phyloP scores from a whole-genome alignment of 139 green algal genomes.

The Chlorella vulgaris region DNA sequence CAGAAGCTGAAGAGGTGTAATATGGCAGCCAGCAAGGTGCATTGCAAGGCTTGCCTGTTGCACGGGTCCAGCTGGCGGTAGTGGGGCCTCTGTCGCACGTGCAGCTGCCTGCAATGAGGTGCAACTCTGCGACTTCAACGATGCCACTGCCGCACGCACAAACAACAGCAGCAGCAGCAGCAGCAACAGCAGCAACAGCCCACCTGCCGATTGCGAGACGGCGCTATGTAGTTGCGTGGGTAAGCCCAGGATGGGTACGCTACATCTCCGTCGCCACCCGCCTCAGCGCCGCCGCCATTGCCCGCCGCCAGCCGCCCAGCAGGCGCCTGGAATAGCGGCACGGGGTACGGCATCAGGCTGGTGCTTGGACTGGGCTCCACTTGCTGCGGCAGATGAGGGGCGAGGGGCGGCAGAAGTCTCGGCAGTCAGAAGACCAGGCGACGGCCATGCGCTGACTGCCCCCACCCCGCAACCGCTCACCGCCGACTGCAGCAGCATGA shows the following conservation, averaged over 20 bases:
- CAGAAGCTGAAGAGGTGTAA: background rate
- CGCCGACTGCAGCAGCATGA: conserved; percentile 1
- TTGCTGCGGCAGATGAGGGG: conserved; percentile 3
- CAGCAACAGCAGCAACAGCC: background rate
- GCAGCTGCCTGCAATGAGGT: conserved; percentile 4
- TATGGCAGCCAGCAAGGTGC: no score
- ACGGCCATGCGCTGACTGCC: conserved; percentile 3
- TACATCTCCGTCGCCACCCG: background rate
- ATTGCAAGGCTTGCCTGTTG: conserved; percentile 2
- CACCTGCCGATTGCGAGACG: conserved; percentile 32
- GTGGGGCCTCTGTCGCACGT: background rate
- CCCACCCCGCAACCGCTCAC: background rate
- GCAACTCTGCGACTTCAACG: no score
- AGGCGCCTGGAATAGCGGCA: conserved; percentile 26
- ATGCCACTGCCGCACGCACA: no score
- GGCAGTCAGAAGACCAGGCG: background rate
- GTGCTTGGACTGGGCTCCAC: conserved; percentile 39
- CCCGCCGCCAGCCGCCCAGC: background rate
- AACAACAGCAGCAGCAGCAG: no score
- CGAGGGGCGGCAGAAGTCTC: background rate
- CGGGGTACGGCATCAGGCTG: conserved; percentile 31
- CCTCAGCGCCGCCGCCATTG: background rate
- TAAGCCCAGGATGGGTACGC: conserved; percentile 16
- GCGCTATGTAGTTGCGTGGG: conserved; percentile 35
- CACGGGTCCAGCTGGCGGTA: no score